Evolutionary conservation across 2,329 filamentous ascomycete species (phyloP), one percentile per base, ranked within the genome.

Genomic region (Penicillium sp.): DNA sequence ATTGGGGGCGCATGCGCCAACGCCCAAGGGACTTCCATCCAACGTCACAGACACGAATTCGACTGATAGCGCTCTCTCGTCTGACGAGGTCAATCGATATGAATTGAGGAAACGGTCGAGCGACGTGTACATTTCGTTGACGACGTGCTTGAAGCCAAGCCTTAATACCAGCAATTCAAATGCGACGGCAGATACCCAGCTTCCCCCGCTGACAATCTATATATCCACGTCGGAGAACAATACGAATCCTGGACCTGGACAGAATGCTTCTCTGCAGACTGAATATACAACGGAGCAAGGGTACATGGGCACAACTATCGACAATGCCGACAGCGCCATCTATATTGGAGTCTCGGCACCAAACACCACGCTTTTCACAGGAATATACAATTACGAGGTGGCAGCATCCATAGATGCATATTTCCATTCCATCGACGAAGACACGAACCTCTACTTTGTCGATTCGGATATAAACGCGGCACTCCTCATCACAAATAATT

Each of bases 401-500:
- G 91, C 90, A 1, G 89, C 84, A 5, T 97, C 92, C 1, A 85
- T 87, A n/a, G 88, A 96, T 64, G 82, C 77, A 1, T 88, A 81
- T 59, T 97, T 90, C 68, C 88, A 95, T 72, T 79, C 74, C 35
- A 77, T 84, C 62, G 73, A 80, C 60, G 69, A 76, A 12, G 65
- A 71, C 1, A 76, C 83, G 0, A 82, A 87, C 61, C 78, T 97
- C 7, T 83, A 85, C 64, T 88, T 92, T 74, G 84, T 97, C 52
- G 94, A 97, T 67, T 91, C 90, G 23, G 94, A 97, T 71, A 86
- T 84, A 45, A 82, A 81, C 28, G 87, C 90, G 2, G 89, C 90
- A 1, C 78, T 99, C 24, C 79, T 99, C 43, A 86, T 89, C 46
- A 95, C 91, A 0, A 81, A 85, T 53, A 88, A 92, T 49, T 58